A percentile compares a stretch with the other conserved stretches of the same genome.
These are phyloP conservation scores for Neoboletus magnificus DNA, from an alignment of 768 basidiomycete genomes.

Conservation along the genomic window DNA sequence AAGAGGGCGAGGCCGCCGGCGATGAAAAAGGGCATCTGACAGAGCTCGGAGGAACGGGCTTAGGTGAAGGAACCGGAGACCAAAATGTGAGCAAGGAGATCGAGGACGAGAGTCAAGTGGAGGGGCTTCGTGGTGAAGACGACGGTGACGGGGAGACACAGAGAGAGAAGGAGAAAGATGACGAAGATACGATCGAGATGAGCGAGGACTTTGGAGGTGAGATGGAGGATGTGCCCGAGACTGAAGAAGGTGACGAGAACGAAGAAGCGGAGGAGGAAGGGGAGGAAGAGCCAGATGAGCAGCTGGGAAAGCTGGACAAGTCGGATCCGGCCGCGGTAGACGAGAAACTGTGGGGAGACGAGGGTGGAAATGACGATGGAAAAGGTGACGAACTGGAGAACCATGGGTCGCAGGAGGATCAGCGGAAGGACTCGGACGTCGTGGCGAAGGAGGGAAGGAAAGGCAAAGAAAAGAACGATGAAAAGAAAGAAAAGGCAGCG, in stretches of 20 bases:
- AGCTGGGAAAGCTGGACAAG: constrained; percentile 76
- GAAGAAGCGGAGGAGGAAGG: constrained; percentile 50
- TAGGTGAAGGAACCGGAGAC: constrained; percentile 83
- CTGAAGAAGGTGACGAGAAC: constrained; percentile 41
- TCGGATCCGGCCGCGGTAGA: constrained; percentile 83
- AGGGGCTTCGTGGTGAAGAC: constrained; percentile 78
- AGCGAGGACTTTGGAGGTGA: constrained; percentile 84
- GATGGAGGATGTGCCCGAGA: constrained; percentile 75
- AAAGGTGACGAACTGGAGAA: constrained; percentile 53
- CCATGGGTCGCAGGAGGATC: constrained; percentile 52
- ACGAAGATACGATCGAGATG: constrained; percentile 88
- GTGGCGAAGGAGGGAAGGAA: constrained; percentile 71
- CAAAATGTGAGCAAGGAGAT: constrained; percentile 94
- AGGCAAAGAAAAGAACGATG: constrained; percentile 29
- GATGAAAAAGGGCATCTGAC: constrained; percentile 39
- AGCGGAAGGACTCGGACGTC: constrained; percentile 57
- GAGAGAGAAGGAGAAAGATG: constrained; percentile 46
- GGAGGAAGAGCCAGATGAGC: constrained; percentile 70
- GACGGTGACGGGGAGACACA: constrained; percentile 29
- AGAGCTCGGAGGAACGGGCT: constrained; percentile 72
- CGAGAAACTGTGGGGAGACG: constrained; percentile 97
- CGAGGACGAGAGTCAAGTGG: constrained; percentile 94
- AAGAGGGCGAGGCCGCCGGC: constrained; percentile 46
- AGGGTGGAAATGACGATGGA: constrained; percentile 53
- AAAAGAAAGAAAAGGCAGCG: constrained; percentile 32